Evolutionary conservation across 805 yeast species (phyloP).

Genomic region (Cyberlindnera galapagoensis): DNA sequence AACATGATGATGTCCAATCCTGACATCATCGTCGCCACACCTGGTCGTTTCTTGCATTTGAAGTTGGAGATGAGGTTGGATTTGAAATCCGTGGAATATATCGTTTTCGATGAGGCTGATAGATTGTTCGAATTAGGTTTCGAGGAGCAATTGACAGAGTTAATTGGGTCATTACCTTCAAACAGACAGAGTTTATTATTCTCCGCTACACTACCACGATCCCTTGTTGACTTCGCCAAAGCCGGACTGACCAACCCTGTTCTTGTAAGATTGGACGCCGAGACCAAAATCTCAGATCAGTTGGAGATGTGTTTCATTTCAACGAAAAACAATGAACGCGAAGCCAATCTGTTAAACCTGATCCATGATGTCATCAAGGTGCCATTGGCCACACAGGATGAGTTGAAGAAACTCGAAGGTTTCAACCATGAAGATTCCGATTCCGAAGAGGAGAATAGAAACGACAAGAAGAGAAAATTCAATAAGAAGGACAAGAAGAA

Average conservation of each 20-base stretch:
- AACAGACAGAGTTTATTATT: slow-evolving; percentile 83
- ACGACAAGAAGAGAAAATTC: slow-evolving; percentile 35
- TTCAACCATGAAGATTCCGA: slow-evolving; percentile 36
- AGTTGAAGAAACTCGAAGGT: slow-evolving; percentile 45
- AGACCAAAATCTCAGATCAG: slow-evolving; percentile 81
- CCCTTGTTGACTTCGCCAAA: slow-evolving; percentile 92
- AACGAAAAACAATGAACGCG: slow-evolving; percentile 79
- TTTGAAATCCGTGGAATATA: slow-evolving; percentile 75
- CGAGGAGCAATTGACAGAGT: slow-evolving; percentile 85
- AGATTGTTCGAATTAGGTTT: slow-evolving; percentile 95
- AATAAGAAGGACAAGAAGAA: slow-evolving; percentile 27
- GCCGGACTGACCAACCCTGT: slow-evolving; percentile 94
- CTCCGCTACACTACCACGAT: slow-evolving; percentile 90
- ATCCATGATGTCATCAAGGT: slow-evolving; percentile 79
- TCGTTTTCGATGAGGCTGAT: slow-evolving; percentile 97
- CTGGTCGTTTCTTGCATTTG: slow-evolving; percentile 94
- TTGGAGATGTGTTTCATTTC: slow-evolving; percentile 85
- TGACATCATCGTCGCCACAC: slow-evolving; percentile 92
- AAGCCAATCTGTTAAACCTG: slow-evolving; percentile 72
- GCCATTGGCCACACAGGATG: slow-evolving; percentile 73
- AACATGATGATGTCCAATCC: slow-evolving; percentile 90
- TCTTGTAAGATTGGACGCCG: slow-evolving; percentile 88
- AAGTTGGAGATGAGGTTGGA: slow-evolving; percentile 93
- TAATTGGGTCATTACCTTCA: slow-evolving; percentile 76
- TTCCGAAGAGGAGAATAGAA: slow-evolving; percentile 50